Conservation (phyloP, 768 basidiomycete species). For the Sporobolomyces roseus region DNA sequence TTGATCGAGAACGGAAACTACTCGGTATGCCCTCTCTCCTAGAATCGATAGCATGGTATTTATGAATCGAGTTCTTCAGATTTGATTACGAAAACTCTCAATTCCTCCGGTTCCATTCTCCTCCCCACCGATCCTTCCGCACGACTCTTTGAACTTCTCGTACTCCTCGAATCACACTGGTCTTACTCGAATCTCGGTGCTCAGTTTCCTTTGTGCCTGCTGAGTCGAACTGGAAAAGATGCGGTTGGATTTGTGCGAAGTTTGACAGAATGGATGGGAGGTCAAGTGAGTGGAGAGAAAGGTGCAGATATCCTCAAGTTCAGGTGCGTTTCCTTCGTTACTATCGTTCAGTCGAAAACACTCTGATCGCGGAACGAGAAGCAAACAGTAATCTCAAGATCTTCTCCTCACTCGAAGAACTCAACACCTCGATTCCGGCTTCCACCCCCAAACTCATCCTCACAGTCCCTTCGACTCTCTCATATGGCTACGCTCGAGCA, state of each 20-base stretch:
- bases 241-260: conserved; percentile 89
- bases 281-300: conserved; percentile 67
- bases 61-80: conserved; percentile 54
- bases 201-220: conserved; percentile 75
- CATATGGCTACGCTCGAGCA: conserved; percentile 81
- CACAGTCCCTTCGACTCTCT: conserved; percentile 85
- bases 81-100: conserved; percentile 79
- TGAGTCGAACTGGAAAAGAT: conserved; percentile 83
- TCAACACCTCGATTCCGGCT: conserved; percentile 75
- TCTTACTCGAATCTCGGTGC: conserved; percentile 55
- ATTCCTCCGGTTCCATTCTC: conserved; percentile 62
- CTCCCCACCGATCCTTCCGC: conserved; percentile 91
- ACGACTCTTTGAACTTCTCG: conserved; percentile 89
- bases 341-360: too few relatives aligned
- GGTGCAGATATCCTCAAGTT: conserved; percentile 69
- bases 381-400: conserved; percentile 92
- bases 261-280: conserved; percentile 99
- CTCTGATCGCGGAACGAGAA: too few relatives aligned
- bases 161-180: conserved; percentile 96
- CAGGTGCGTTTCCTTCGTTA: conserved; percentile 56
- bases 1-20: conserved; percentile 83
- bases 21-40: conserved; percentile 56
- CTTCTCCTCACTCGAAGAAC: conserved; percentile 73
- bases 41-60: neutral
- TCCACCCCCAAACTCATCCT: conserved; percentile 89